A percentile compares a stretch with the other conserved stretches of the same genome.
Conservation (phyloP, 495 filamentous ascomycete genomes). For the Podospora australis region DNA sequence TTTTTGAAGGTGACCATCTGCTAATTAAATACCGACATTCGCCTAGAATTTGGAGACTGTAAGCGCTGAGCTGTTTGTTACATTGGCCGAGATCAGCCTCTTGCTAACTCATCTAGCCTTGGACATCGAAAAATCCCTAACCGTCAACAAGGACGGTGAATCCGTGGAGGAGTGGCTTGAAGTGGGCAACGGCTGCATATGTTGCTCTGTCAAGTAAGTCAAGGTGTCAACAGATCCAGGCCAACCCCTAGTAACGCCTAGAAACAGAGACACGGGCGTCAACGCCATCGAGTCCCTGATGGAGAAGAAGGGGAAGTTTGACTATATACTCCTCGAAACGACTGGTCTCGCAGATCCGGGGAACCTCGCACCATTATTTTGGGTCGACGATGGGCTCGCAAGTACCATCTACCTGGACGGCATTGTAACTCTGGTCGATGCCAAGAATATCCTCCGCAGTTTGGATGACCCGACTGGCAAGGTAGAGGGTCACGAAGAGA, state of each 20-base stretch:
- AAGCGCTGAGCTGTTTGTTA: too few relatives aligned
- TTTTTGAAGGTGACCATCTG: neutral
- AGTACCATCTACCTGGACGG: conserved; percentile 94
- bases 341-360: conserved; percentile 93
- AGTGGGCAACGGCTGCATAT: conserved; percentile 94
- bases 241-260: conserved; percentile 3
- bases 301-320: conserved; percentile 86
- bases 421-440: conserved; percentile 93
- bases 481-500: conserved; percentile 50
- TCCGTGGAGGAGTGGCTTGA: conserved; percentile 93
- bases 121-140: conserved; percentile 92
- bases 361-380: conserved; percentile 92
- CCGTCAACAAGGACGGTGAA: conserved; percentile 75
- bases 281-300: conserved; percentile 94
- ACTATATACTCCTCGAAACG: conserved; percentile 97
- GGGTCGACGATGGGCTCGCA: conserved; percentile 91
- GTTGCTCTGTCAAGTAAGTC: conserved; percentile 88
- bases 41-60: conserved; percentile 98
- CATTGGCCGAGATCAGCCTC: too few relatives aligned
- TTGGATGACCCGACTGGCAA: conserved; percentile 68
- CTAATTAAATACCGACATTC: too few relatives aligned
- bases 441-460: conserved; percentile 77
- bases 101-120: conserved; percentile 50
- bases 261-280: conserved; percentile 73
- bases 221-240: neutral